These are phyloP conservation scores for Colletotrichum higginsianum DNA, from an alignment of 2,329 filamentous ascomycete species.

Conservation along the genomic window DNA sequence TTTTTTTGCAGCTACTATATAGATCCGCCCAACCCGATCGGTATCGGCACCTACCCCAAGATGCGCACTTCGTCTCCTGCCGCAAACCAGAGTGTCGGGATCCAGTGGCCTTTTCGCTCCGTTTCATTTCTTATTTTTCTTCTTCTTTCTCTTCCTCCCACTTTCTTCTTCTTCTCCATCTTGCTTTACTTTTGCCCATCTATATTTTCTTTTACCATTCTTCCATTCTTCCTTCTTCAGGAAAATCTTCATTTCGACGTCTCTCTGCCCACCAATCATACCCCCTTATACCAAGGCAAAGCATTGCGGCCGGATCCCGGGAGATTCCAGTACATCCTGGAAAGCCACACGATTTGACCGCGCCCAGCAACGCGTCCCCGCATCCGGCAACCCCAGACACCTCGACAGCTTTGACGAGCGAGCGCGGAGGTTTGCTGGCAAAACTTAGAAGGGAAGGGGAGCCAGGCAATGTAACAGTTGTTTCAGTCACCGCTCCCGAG, in stretches of 20 bases:
- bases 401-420: constrained; percentile 24
- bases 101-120: not conserved
- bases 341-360: constrained; percentile 35
- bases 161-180: not conserved
- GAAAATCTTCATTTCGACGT: constrained; percentile 26
- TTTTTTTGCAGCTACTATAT: not conserved
- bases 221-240: not conserved
- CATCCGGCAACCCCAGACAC: constrained; percentile 36
- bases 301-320: not conserved
- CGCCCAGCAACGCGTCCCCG: constrained; percentile 32
- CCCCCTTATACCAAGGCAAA: not conserved
- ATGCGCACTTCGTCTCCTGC: constrained; percentile 9
- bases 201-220: too few species aligned
- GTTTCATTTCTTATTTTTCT: constrained; percentile 11
- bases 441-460: not conserved
- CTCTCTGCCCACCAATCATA: constrained; percentile 11
- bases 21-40: constrained; percentile 9
- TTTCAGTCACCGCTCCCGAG: constrained; percentile 38
- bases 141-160: not conserved
- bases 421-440: constrained; percentile 18
- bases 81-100: constrained; percentile 24
- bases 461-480: constrained; percentile 28
- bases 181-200: too few species aligned
- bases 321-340: constrained; percentile 21
- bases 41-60: constrained; percentile 9